A percentile compares a stretch with the other conserved stretches of the same genome.
Conservation (phyloP, 2,329 filamentous ascomycete species). For the Diaporthe nobilis region DNA sequence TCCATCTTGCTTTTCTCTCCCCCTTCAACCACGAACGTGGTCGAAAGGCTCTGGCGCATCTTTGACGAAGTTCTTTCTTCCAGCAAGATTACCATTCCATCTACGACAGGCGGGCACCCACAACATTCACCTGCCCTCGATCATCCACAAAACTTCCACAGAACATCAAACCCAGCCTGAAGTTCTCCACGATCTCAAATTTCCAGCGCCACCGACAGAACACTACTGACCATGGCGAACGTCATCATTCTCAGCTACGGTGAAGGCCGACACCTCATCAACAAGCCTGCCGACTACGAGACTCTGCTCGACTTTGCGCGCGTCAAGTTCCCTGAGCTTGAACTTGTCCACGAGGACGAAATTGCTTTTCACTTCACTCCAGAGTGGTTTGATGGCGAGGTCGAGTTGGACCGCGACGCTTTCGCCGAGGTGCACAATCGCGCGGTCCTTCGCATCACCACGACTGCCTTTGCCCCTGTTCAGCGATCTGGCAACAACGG, state of each 20-base stretch:
- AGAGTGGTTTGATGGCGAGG: background rate
- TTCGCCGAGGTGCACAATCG: background rate
- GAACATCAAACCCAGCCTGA: background rate
- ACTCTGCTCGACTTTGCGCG: background rate
- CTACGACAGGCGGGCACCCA: background rate
- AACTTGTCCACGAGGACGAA: accelerated
- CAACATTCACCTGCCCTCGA: background rate
- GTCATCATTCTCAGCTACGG: background rate
- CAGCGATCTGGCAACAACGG: too few species aligned
- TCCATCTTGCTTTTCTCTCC: background rate
- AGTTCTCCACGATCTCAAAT: background rate
- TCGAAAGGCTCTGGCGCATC: slow-evolving; percentile 17
- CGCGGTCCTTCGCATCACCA: background rate
- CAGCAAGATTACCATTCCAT: background rate
- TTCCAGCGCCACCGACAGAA: background rate
- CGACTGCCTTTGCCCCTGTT: background rate
- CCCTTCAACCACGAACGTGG: slow-evolving; percentile 10
- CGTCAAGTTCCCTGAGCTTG: background rate
- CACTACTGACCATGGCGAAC: background rate
- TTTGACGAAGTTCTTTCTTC: background rate
- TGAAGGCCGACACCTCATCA: background rate
- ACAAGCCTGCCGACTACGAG: background rate
- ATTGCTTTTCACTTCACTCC: background rate
- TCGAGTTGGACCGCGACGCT: background rate
- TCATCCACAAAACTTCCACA: background rate